Evolutionary conservation across 148 eudicot genomes (phyloP).

Genomic region (Mesembryanthemum crystallinum): DNA sequence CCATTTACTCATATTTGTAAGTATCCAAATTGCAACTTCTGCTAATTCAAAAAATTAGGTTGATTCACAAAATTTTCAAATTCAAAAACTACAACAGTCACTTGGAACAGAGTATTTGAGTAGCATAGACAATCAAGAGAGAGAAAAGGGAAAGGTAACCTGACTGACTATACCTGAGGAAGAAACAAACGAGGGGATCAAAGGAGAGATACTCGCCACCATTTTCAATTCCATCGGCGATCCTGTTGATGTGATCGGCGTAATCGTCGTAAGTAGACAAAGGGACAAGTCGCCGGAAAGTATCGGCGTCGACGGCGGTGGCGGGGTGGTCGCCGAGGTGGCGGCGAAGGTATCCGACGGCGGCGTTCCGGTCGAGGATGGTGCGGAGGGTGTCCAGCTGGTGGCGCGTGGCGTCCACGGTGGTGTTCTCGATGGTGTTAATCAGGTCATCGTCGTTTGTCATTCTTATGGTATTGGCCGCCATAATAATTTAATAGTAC

Average conservation of each 20-base stretch:
- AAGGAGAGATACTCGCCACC: constrained; percentile 24
- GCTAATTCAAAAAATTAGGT: too few relatives aligned
- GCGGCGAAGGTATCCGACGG: constrained; percentile 35
- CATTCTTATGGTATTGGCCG: constrained; percentile 14
- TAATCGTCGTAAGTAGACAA: constrained; percentile 39
- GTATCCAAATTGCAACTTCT: too few relatives aligned
- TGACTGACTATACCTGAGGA: too few relatives aligned
- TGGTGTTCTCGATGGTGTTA: constrained; percentile 27
- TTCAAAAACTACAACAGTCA: too few relatives aligned
- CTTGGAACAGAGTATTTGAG: too few relatives aligned
- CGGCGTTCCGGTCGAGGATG: constrained; percentile 32
- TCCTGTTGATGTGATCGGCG: constrained; percentile 28
- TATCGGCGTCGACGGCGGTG: constrained; percentile 19
- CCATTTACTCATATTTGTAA: too few relatives aligned
- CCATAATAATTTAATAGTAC: too few relatives aligned
- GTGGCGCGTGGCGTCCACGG: constrained; percentile 34
- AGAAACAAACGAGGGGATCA: constrained; percentile 43
- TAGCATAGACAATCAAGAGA: neutral
- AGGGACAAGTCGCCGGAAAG: constrained; percentile 39
- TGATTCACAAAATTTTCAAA: too few relatives aligned
- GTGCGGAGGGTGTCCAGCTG: constrained; percentile 33
- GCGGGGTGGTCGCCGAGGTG: neutral
- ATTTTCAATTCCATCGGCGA: constrained; percentile 29
- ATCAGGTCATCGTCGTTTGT: constrained; percentile 35
- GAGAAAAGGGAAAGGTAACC: constrained; percentile 15